Evolutionary conservation across 2,329 filamentous ascomycete species (phyloP), one percentile per base, ranked within the genome.

Genomic region (Trichoderma sp.): DNA sequence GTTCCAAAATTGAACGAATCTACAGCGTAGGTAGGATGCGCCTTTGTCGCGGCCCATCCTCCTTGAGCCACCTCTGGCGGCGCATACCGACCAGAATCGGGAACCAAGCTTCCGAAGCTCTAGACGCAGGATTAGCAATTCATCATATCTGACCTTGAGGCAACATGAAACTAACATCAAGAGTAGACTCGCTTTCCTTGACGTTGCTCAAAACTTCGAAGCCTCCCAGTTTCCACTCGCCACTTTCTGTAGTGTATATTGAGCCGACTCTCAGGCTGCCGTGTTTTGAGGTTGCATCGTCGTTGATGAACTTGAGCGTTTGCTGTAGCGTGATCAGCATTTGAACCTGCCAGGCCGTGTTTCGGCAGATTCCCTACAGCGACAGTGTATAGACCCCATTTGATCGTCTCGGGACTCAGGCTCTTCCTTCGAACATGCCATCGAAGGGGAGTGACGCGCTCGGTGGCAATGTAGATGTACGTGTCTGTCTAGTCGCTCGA

Each of bases 221-320:
- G 0, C 95, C 95, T 22, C 91, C 94, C 2, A 99, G 82, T 76
- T 96, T 98, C 95, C 95, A 99, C 80, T 99, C 95, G 68, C 95
- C 95, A 75, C 95, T 97, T 76, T 98, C 94, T 69, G 93, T 93
- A 4, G 92, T 95, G 79, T 94, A 99, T 71, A 99, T 85, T 0
- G 94, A 97, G 0, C 92, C 91, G 22, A 92, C 91, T 70, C 92
- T 89, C 63, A 99, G 83, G 74, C 88, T 92, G 58, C 94, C 95
- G 74, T 99, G 95, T 61, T 99, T 91, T 0, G 94, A 97, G 2
- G 90, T 86, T 3, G 94, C 95, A 72, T 99, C 95, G 57, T 92
- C 89, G 75, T 99, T 99, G 78, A 99, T 92, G 76, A 99, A 99
- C 75, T 95, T 97, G 72, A 98, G 80, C 0, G 95, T 98, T 76